phyloP scores from a whole-genome alignment of 805 yeast genomes.

The Starmerella bombi region DNA sequence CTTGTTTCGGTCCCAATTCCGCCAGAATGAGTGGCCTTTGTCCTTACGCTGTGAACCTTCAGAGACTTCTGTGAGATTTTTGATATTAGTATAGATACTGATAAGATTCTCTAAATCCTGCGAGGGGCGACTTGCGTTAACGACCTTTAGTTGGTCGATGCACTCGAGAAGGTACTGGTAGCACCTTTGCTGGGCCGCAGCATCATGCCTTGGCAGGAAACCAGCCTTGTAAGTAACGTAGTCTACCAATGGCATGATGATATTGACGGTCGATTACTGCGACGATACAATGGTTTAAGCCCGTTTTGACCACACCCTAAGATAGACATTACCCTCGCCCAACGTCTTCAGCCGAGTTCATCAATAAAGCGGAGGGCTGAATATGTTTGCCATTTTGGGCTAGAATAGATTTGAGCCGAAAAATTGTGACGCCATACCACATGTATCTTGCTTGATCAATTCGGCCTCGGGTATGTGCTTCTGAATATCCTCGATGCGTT shows the following conservation, averaged over 20 bases:
- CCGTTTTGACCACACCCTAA: no score
- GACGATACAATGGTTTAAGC: no score
- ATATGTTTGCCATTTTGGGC: no score
- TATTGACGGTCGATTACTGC: no score
- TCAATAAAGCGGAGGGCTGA: no score
- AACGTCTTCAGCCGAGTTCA: no score
- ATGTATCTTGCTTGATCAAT: constrained; percentile 3
- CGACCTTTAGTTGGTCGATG: constrained; percentile 12
- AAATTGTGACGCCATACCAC: not conserved
- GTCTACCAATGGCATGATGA: constrained; percentile 20
- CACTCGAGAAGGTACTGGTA: constrained; percentile 22
- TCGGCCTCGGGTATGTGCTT: constrained; percentile 44
- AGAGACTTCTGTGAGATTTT: constrained; percentile 16
- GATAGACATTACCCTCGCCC: no score
- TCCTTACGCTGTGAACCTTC: constrained; percentile 12
- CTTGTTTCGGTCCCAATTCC: constrained; percentile 29
- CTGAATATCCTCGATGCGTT: constrained; percentile 53
- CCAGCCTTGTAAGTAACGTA: constrained; percentile 23
- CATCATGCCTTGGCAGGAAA: constrained; percentile 25
- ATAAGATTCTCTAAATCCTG: constrained; percentile 9
- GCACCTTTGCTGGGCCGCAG: constrained; percentile 27
- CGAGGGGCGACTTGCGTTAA: constrained; percentile 5
- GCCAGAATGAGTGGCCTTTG: constrained; percentile 27
- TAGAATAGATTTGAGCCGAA: no score
- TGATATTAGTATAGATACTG: constrained; percentile 10